phyloP scores from a whole-genome alignment of 148 eudicot species.

The Cornus controversa region DNA sequence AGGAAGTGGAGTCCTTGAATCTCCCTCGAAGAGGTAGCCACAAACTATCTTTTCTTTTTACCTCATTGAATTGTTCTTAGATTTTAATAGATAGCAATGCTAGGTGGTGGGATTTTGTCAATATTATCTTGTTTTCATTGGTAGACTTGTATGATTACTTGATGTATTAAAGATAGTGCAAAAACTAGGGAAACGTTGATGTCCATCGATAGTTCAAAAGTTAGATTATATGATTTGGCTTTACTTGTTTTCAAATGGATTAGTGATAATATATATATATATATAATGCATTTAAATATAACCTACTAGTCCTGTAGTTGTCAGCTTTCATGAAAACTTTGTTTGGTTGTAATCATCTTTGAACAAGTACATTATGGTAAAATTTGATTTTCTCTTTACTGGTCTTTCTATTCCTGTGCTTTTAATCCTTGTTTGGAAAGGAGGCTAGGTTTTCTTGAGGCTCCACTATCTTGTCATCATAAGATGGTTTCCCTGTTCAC shows the following conservation, averaged over 20 bases:
- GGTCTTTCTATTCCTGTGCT: too few relatives aligned
- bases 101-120: not conserved
- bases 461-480: too few relatives aligned
- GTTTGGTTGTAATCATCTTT: too few relatives aligned
- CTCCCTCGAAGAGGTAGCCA: conserved; percentile 83
- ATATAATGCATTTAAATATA: too few relatives aligned
- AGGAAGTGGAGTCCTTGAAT: conserved; percentile 74
- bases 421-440: too few relatives aligned
- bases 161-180: not conserved
- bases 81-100: not conserved
- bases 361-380: too few relatives aligned
- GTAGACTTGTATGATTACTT: not conserved
- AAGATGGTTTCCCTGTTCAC: too few relatives aligned
- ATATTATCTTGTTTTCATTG: not conserved
- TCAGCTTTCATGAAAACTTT: too few relatives aligned
- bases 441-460: too few relatives aligned
- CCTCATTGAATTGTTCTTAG: not conserved
- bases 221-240: not conserved
- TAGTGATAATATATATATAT: too few relatives aligned
- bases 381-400: too few relatives aligned
- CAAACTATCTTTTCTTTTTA: not conserved
- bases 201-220: not conserved
- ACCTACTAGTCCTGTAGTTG: too few relatives aligned
- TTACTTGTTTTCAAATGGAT: conserved; percentile 3
- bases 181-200: not conserved